Evolutionary conservation across 805 yeast species (phyloP), one percentile per base, ranked within the genome.

Genomic region (Candida railenensis): DNA sequence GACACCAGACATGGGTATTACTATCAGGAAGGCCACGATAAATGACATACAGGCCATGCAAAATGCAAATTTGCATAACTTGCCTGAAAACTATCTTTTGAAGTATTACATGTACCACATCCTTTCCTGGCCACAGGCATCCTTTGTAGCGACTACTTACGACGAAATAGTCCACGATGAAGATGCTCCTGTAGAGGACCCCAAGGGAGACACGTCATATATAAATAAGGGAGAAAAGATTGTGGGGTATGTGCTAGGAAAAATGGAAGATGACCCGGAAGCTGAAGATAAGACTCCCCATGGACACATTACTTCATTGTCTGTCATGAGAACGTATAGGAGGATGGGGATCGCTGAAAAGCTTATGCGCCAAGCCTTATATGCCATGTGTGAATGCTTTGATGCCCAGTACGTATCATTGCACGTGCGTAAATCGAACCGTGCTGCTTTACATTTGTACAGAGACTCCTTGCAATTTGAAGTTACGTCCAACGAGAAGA

Each of bases 111-210:
- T 94, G 77, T 94, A 94, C 67, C 99, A 94, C 67, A 78, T 89
- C 7, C 71, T 92, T 43, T 85, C 97, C 33, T 94, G 99, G 99
- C 99, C 99, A 1, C 96, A 92, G 63, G 95, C 96, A 12, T 88
- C 96, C 36, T 94, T 84, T 71, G 98, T 94, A 33, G 99, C 99
- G 15, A 85, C 92, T 1, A 85, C 94, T 1, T 80, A 84, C 22
- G 86, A 80, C 52, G 66, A 61, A 21, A 52, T 58, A 34, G 36
- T 34, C 22, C 65, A 55, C 18, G 59, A 52, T 14, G 52, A 48
- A 36, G 80, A 75, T 9, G 56, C 57, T 12, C 47, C 16, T 28
- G 40, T 62, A 20, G 48, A 51, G 28, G 76, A 72, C 47, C 73
- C 77, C 3, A 82, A 81, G 53, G 77, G 82, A 20, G 87, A 82